Conservation (phyloP, 495 filamentous ascomycete genomes). For the Penicillium longicatenatum region DNA sequence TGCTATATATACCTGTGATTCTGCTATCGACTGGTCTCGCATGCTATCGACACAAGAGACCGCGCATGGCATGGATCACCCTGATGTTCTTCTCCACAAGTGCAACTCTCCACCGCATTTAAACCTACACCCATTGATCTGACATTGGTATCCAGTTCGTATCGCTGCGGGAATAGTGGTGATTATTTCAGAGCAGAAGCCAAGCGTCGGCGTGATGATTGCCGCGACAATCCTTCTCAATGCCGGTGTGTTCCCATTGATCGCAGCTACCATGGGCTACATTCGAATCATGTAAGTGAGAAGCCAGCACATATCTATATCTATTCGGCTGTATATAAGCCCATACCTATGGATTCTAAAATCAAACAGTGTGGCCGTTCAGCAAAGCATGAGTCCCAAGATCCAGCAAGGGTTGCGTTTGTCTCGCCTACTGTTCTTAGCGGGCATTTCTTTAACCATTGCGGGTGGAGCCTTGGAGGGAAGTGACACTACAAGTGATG, state of each 20-base stretch:
- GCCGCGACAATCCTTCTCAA: conserved; percentile 29
- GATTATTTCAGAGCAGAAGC: conserved; percentile 17
- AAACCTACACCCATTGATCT: background rate
- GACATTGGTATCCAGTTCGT: background rate
- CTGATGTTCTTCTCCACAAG: background rate
- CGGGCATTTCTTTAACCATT: background rate
- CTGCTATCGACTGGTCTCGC: background rate
- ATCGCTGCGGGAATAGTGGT: background rate
- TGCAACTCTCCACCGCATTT: background rate
- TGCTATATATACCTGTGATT: conserved; percentile 27
- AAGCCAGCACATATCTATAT: background rate
- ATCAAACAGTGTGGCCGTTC: background rate
- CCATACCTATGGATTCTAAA: no score
- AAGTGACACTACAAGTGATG: background rate
- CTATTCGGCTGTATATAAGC: no score
- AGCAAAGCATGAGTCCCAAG: background rate
- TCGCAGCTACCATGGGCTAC: conserved; percentile 29
- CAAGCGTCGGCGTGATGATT: conserved; percentile 22
- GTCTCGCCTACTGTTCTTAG: background rate
- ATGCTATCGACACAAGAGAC: background rate
- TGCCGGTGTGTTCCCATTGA: conserved; percentile 30
- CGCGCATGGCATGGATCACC: background rate
- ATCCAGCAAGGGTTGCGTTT: background rate
- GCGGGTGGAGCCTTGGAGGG: background rate
- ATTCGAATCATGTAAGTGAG: conserved; percentile 30